These are phyloP conservation scores for Mycena pura DNA, from an alignment of 768 basidiomycete species.

Conservation along the genomic window DNA sequence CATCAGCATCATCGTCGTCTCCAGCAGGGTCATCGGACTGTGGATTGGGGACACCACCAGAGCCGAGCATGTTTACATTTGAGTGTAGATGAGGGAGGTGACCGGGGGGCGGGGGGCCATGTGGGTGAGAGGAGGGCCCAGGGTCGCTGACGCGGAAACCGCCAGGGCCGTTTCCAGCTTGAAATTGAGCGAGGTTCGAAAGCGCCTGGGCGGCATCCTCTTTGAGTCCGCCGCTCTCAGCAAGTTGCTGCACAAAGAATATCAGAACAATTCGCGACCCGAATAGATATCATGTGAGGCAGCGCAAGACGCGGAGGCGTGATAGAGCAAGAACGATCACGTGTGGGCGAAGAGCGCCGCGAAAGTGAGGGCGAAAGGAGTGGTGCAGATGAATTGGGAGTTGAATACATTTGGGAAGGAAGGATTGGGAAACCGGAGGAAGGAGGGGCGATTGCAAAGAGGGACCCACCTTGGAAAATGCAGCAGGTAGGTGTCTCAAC, in stretches of 20 bases:
- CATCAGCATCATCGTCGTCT: constrained; percentile 40
- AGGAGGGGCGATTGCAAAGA: constrained; percentile 18
- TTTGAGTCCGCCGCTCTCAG: constrained; percentile 30
- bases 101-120: constrained; percentile 68
- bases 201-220: constrained; percentile 36
- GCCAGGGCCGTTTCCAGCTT: constrained; percentile 40
- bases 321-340: constrained; percentile 40
- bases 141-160: constrained; percentile 68
- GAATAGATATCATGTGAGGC: constrained; percentile 27
- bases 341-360: constrained; percentile 38
- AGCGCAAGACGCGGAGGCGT: constrained; percentile 33
- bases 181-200: constrained; percentile 38
- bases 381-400: constrained; percentile 34
- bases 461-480: constrained; percentile 64
- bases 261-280: background rate
- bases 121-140: constrained; percentile 76
- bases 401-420: no score
- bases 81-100: constrained; percentile 54
- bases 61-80: constrained; percentile 26
- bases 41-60: constrained; percentile 53
- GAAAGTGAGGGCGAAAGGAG: constrained; percentile 55
- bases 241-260: constrained; percentile 17
- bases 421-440: constrained; percentile 12
- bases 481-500: constrained; percentile 61
- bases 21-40: no score